Base-by-base conservation (phyloP, 2,329 filamentous ascomycete genomes). In the Curvularia spicifera region DNA sequence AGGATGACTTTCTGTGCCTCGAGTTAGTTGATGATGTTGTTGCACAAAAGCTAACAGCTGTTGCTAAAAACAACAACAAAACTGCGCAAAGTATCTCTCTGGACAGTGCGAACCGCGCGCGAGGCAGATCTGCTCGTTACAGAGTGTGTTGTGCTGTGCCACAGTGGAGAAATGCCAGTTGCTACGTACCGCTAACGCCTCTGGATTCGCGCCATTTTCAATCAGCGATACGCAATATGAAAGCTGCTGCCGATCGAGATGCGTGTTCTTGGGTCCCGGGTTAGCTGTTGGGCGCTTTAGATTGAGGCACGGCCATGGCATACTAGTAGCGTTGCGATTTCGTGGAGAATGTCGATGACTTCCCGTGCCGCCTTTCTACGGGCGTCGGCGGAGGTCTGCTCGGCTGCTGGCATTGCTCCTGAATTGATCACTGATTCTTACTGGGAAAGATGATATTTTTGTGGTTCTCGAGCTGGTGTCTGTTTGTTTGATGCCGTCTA, bases 161-260 rank as follows among this genome's bases (percentile, higher is more conserved):
- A 47, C 56, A 53, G 26, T 40, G 42, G 39, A 42, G 31, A 28
- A 22, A n/a, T 48, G 18, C 35, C 31, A 39, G 31, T 46, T 13
- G 8, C 20, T 61, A 81, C 91, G 73, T 84, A 98, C 95, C 24
- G 94, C 93, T 31, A 99, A 82, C 1, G 94, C 95, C 76, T 98
- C 94, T 0, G 95, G 95, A 73, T 97, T 97, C 29, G 98, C 92
- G 13, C 95, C 95, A 73, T 97, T 97, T 79, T 99, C 95, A 68
- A 99, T 96, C 77, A 99, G 85, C 53, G 93, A 97, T 59, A 98
- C 94, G 78, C 95, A 99, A 63, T 97, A 91, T 3, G 93, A 97
- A 18, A 99, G 83, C 20, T 93, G 93, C 53, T 93, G 89, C 31
- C 94, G 88, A 77, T 97, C 93, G 45, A 99, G 87, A 64, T 96